Percentiles rank a stretch among this genome's conserved stretches.
Evolutionary conservation across 495 filamentous ascomycete genomes (phyloP).

Genomic region (Xylaria flabelliformis): DNA sequence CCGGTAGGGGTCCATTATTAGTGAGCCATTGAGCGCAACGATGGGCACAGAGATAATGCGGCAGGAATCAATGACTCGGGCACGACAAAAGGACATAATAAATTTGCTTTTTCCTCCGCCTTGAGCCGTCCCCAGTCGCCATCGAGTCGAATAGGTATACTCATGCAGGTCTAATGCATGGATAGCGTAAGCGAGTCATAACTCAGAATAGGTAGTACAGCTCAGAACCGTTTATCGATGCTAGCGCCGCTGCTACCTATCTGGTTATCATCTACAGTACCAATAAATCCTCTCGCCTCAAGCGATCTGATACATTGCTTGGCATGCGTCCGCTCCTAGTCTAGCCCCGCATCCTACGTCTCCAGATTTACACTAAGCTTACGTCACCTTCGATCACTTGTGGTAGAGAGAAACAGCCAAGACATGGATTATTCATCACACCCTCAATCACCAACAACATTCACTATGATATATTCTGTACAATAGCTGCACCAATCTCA

Average conservation of each 20-base stretch:
- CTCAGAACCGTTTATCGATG: neutral
- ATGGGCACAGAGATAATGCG: neutral
- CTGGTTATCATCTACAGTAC: neutral
- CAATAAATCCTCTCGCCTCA: neutral
- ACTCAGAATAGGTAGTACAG: slow-evolving; percentile 7
- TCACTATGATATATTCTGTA: neutral
- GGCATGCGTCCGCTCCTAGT: slow-evolving; percentile 14
- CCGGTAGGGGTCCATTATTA: neutral
- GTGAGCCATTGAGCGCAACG: neutral
- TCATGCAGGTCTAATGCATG: slow-evolving; percentile 22
- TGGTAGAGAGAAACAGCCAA: neutral
- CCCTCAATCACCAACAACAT: neutral
- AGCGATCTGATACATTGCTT: slow-evolving; percentile 16
- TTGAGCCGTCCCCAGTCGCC: slow-evolving; percentile 1
- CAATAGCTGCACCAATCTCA: neutral
- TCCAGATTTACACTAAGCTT: slow-evolving; percentile 11
- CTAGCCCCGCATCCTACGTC: slow-evolving; percentile 3
- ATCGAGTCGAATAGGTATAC: slow-evolving; percentile 8
- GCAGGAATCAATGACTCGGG: neutral
- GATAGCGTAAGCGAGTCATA: slow-evolving; percentile 20
- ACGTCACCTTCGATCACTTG: slow-evolving; percentile 1
- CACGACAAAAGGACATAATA: neutral
- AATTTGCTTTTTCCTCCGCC: slow-evolving; percentile 19
- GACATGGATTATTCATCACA: neutral
- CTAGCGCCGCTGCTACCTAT: slow-evolving; percentile 13